These are phyloP conservation scores for Boeremia exigua DNA, from an alignment of 2,329 filamentous ascomycete genomes.

Conservation along the genomic window DNA sequence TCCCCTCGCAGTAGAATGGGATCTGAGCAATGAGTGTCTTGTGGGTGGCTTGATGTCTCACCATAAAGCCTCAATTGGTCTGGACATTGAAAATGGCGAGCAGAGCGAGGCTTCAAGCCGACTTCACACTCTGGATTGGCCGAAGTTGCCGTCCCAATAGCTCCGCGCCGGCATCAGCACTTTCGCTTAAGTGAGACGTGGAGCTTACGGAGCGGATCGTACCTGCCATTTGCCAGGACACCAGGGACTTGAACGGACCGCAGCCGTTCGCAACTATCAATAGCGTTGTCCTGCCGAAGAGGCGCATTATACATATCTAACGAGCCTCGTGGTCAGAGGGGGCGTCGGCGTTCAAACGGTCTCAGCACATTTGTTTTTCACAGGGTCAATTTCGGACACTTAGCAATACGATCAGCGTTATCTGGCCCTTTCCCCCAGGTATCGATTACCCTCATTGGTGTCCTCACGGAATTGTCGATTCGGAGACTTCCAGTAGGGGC, in stretches of 20 bases:
- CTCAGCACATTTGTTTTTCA: constrained; percentile 38
- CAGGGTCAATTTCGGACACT: constrained; percentile 46
- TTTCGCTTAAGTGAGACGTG: constrained; percentile 37
- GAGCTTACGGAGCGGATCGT: constrained; percentile 44
- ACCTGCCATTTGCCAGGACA: constrained; percentile 41
- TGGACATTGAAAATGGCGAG: constrained; percentile 39
- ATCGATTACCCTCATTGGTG: constrained; percentile 38
- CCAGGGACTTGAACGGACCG: constrained; percentile 37
- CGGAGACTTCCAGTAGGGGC: constrained; percentile 45
- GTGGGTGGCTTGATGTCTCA: constrained; percentile 44
- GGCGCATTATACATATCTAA: constrained; percentile 27
- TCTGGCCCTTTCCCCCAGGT: constrained; percentile 36
- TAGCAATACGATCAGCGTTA: constrained; percentile 48
- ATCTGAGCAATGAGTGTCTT: constrained; percentile 34
- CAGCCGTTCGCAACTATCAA: constrained; percentile 39
- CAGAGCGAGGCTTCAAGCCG: constrained; percentile 36
- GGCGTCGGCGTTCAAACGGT: constrained; percentile 36
- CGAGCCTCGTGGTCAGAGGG: constrained; percentile 30
- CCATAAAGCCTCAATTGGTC: constrained; percentile 33
- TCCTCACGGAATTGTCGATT: constrained; percentile 39
- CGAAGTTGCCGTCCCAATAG: constrained; percentile 40
- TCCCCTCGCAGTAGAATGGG: constrained; percentile 26
- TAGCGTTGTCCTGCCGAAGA: constrained; percentile 29
- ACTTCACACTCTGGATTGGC: constrained; percentile 42
- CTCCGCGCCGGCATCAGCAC: constrained; percentile 41